phyloP scores from a whole-genome alignment of 371 early-diverging fungal genomes.

The Neoconidiobolus thromboides region DNA sequence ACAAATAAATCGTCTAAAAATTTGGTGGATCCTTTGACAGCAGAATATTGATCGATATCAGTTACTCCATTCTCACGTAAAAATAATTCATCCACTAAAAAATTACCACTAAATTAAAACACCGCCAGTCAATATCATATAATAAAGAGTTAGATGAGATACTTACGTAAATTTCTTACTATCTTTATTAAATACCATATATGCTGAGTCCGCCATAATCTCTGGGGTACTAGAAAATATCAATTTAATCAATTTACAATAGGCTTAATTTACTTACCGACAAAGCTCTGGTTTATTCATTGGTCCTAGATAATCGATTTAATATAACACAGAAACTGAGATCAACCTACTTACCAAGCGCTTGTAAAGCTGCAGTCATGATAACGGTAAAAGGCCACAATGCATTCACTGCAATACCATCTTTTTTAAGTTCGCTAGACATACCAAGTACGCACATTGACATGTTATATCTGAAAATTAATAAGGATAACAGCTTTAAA shows the following conservation, averaged over 20 bases:
- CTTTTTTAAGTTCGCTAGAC: conserved; percentile 36
- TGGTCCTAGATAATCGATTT: conserved; percentile 6
- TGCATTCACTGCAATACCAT: conserved; percentile 55
- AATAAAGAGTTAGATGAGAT: background rate
- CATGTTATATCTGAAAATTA: conserved; percentile 28
- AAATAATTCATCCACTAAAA: conserved; percentile 52
- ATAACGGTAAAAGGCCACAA: conserved; percentile 65
- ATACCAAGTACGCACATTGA: conserved; percentile 47
- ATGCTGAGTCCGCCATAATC: conserved; percentile 72
- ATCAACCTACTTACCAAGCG: conserved; percentile 13
- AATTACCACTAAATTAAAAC: conserved; percentile 29
- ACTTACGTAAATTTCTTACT: conserved; percentile 21
- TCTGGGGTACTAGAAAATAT: conserved; percentile 21
- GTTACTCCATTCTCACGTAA: conserved; percentile 36
- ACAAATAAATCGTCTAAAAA: too few relatives aligned
- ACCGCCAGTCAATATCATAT: background rate
- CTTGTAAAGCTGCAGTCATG: conserved; percentile 46
- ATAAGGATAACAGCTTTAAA: background rate
- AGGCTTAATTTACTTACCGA: too few relatives aligned
- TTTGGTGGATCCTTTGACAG: conserved; percentile 18
- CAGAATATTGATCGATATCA: conserved; percentile 40
- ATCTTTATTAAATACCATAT: conserved; percentile 29
- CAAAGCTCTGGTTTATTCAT: background rate
- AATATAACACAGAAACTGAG: too few relatives aligned
- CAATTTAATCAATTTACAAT: too few relatives aligned